A percentile compares a stretch with the other conserved stretches of the same genome.
Conservation (phyloP, 441 rosid genomes). For the Melianthus villosus region DNA sequence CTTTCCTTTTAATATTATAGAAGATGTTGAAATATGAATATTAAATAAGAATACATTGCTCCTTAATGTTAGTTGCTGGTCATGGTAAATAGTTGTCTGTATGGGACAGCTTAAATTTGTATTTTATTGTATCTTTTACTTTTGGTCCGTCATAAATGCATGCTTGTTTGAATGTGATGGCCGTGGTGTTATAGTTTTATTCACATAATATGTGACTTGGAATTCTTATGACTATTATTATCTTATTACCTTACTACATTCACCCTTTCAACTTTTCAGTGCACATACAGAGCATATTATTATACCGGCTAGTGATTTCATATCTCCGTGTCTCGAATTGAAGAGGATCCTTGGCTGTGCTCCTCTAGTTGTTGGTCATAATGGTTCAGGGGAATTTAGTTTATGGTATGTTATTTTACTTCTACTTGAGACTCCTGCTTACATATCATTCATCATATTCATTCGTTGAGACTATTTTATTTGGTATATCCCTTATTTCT, state of each 20-base stretch:
- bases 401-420: conserved; percentile 44
- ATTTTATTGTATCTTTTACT: no score
- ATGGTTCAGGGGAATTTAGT: conserved; percentile 63
- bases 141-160: no score
- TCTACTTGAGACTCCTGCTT: not conserved
- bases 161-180: not conserved
- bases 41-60: no score
- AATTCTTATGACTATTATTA: not conserved
- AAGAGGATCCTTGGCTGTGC: conserved; percentile 51
- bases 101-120: no score
- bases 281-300: conserved; percentile 35
- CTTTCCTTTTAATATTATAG: no score
- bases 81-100: no score
- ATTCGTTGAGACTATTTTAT: not conserved
- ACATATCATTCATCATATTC: conserved; percentile 6
- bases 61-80: no score
- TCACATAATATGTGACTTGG: conserved; percentile 2
- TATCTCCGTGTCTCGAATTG: conserved; percentile 42
- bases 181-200: not conserved
- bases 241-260: conserved; percentile 11
- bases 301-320: conserved; percentile 26
- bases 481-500: no score
- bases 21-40: no score
- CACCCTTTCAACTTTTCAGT: conserved; percentile 38
- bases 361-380: conserved; percentile 48